Percentiles rank a stretch among this genome's conserved stretches.
Conservation (phyloP, 2,329 filamentous ascomycete species). For the Botrytis cinerea region DNA sequence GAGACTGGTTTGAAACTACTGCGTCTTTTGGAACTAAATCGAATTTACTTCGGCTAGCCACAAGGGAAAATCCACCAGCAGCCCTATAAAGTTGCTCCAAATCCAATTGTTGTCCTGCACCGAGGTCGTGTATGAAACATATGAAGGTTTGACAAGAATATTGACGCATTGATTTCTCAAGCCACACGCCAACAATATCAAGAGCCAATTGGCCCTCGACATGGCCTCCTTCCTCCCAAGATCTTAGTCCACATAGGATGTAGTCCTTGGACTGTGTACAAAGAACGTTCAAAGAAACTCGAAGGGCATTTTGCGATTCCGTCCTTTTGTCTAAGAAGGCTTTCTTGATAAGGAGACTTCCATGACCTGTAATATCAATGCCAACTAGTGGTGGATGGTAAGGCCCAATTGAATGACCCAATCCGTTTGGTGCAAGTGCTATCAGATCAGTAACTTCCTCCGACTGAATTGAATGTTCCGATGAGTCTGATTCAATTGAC, state of each 20-base stretch:
- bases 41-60: not conserved
- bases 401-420: not conserved
- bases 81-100: not conserved
- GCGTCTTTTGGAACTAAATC: not conserved
- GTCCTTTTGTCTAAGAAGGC: not conserved
- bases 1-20: not conserved
- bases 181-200: not conserved
- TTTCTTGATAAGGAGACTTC: not conserved
- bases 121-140: not conserved
- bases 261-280: not conserved
- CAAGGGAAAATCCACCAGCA: too few species aligned
- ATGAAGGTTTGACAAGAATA: not conserved
- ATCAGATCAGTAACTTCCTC: not conserved
- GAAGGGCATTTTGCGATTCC: not conserved
- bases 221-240: too few species aligned
- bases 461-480: not conserved
- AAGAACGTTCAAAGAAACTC: not conserved
- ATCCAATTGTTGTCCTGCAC: not conserved
- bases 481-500: not conserved
- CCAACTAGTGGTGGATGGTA: not conserved
- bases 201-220: not conserved
- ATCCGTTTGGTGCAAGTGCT: not conserved
- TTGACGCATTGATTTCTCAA: not conserved
- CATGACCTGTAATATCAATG: not conserved
- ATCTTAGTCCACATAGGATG: not conserved